Evolutionary conservation across 768 basidiomycete species (phyloP), one percentile per base, ranked within the genome.

Genomic region (Boletus fagicola): DNA sequence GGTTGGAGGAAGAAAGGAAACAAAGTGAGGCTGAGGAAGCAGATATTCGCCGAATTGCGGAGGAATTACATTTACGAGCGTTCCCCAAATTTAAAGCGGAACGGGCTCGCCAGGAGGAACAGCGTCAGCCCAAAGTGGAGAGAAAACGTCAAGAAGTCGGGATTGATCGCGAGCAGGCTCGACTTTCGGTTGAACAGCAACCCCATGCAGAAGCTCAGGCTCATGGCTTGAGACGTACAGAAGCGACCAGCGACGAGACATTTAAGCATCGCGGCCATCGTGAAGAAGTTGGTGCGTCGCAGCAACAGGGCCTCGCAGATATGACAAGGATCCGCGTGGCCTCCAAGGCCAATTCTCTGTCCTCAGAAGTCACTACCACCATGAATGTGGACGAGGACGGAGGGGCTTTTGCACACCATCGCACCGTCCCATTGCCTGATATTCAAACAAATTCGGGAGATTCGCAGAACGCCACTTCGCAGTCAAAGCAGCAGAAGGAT

Each of bases 231-330:
- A 43, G 49, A 45, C 52, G 39, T n/a, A 20, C 18, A n/a, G 52
- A 53, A 46, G 31, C 35, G n/a, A 26, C 30, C 10, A 35, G 28
- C 26, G 31, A n/a, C 16, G 62, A 53, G 36, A 53, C 26, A 30
- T n/a, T 28, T 11, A 51, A 49, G 30, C 45, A 60, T 24, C 31
- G n/a, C 28, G 49, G 18, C 13, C 46, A 36, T 50, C 16, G 48
- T 2, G 45, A 49, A 49, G 51, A 46, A 22, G 39, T 33, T 16
- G 18, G 18, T 28, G 28, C 53, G 8, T 52, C 22, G 16, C 75
- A 74, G 57, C 68, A 63, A 42, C 74, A 65, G 33, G 66, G 65
- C 11, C 69, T 53, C 44, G 45, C 64, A 9, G 69, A 75, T 46
- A 64, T 67, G 7, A 54, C 63, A 13, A 66, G 59, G 45, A 70